These are phyloP conservation scores for Drosera capensis DNA, from an alignment of 148 eudicot genomes.

Conservation along the genomic window DNA sequence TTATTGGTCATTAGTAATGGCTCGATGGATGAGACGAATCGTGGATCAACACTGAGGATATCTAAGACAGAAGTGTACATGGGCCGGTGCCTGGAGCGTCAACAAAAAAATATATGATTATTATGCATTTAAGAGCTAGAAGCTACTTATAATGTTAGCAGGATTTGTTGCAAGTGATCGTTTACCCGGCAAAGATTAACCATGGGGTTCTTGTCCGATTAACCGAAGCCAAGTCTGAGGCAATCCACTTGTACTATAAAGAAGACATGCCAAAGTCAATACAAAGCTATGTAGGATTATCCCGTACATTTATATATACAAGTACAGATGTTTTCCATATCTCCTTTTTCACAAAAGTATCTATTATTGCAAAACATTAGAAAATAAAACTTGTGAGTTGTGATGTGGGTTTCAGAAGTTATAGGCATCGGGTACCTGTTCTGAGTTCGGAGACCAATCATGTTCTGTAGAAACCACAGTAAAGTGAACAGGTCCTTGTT, in stretches of 20 bases:
- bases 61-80: slow-evolving; percentile 39
- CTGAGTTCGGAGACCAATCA: slow-evolving; percentile 14
- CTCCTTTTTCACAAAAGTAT: neutral
- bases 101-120: neutral
- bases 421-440: slow-evolving; percentile 12
- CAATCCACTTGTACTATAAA: slow-evolving; percentile 56
- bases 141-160: neutral
- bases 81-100: slow-evolving; percentile 88
- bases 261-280: neutral
- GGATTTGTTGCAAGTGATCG: neutral
- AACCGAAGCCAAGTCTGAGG: slow-evolving; percentile 61
- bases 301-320: neutral
- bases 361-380: neutral
- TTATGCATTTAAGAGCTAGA: neutral
- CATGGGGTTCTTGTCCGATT: slow-evolving; percentile 72
- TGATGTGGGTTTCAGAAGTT: neutral
- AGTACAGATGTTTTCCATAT: neutral
- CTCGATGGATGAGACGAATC: slow-evolving; percentile 49
- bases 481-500: slow-evolving; percentile 25
- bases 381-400: no score
- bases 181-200: slow-evolving; percentile 71
- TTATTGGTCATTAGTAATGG: slow-evolving; percentile 54
- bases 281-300: no score
- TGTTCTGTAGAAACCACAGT: slow-evolving; percentile 30
- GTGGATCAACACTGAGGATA: slow-evolving; percentile 19